phyloP scores from a whole-genome alignment of 352 stramenopile genomes.

The Globisporangium solare region DNA sequence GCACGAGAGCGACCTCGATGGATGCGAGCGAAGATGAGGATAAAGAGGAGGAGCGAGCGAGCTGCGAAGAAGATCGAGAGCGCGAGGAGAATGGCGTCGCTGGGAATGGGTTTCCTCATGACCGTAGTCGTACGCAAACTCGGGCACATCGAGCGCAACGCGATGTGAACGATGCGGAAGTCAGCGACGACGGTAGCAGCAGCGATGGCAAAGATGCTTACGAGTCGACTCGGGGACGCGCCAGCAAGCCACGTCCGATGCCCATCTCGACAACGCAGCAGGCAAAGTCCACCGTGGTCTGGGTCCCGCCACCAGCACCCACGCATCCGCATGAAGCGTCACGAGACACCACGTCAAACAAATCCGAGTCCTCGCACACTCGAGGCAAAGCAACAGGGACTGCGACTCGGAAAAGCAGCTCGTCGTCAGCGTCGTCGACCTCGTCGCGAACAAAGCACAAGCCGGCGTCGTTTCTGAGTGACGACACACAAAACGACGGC shows the following conservation, averaged over 20 bases:
- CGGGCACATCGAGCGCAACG: no score
- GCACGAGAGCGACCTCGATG: no score
- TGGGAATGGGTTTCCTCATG: no score
- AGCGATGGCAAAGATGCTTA: neutral
- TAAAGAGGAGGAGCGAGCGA: no score
- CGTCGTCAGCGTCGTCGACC: neutral
- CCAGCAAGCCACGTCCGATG: neutral
- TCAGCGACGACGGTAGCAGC: neutral
- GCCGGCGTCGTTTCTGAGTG: conserved; percentile 9
- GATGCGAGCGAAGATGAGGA: no score
- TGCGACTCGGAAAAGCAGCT: neutral
- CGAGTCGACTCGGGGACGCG: neutral
- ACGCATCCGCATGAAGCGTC: neutral
- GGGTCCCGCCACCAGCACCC: neutral
- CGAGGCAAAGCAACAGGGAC: neutral
- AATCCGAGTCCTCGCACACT: neutral
- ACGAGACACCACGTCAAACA: neutral
- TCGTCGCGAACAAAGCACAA: neutral
- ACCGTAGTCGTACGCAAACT: no score
- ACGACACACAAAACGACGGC: neutral
- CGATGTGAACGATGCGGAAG: no score
- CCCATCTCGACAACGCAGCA: neutral
- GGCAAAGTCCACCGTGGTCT: neutral
- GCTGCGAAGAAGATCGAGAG: no score
- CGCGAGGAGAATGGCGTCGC: no score